Base-by-base conservation (phyloP, 2,329 filamentous ascomycete genomes). In the Sclerotinia borealis region DNA sequence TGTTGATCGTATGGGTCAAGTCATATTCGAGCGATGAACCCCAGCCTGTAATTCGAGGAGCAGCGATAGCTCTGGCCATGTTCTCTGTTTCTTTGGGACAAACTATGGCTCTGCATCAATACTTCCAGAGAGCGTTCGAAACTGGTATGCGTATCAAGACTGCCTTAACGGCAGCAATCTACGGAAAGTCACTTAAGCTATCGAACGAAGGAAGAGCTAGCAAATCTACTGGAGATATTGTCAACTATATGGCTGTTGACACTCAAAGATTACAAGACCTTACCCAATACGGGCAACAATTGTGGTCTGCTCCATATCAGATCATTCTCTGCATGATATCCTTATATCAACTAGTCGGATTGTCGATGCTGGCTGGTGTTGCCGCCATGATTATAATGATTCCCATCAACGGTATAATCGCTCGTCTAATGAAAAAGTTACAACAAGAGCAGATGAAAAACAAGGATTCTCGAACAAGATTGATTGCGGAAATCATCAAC, bases 361-460 rank as follows among this genome's bases (percentile, higher is more conserved):
- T 89, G 76, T 96, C 92, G 69, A 98, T 98, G 91, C 87, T 99
- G 76, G 92, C 95, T 39, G 95, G 95, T 72, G 89, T 99, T 59
- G 93, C 83, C 60, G 91, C 93, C 64, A 99, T 99, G 96, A 83
- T 99, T 66, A 77, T 97, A 70, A 98, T 98, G 93, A 93, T 99
- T 75, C 95, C 95, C 0, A 81, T 98, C 70, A 98, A 99, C 74
- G 93, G 93, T 55, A 81, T 95, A 66, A 95, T 98, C 73, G 93
- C 95, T 29, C 85, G 89, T 64, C 83, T 96, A 70, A 97, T 97
- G 90, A 97, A 96, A 79, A 92, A 84, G 49, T 79, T 99, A 71
- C 96, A 99, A 75, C 96, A 98, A 77, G 82, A 87, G 68, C 95
- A 99, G 79, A 99, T 99, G 95, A 96, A 96, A 81, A 98, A 98